Evolutionary conservation across 345 rosid genomes (phyloP), one percentile per base, ranked within the genome.

Genomic region (Iberis pinnata): DNA sequence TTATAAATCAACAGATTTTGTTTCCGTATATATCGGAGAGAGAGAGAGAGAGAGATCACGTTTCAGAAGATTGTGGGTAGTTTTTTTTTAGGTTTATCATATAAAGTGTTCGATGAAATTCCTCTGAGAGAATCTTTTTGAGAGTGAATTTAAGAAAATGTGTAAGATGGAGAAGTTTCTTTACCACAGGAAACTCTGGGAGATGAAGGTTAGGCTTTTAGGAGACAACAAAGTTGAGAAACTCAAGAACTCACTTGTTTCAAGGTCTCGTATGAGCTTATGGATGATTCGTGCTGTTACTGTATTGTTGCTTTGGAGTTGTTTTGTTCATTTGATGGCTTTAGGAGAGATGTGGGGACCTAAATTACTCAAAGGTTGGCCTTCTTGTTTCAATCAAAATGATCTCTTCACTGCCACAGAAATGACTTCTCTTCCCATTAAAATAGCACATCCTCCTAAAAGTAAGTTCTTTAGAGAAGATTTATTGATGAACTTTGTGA

Each of bases 311-410:
- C 50, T 89, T 9, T 86, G 95, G 97, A 82, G 81, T 38, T 84
- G 86, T 38, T 73, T 84, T 27, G 77, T 81, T 68, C 95, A 89
- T 57, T 62, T 89, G 65, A 64, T 79, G 80, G 78, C 95, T 12
- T 8, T 82, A 22, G 87, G 90, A 9, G 96, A 82, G 58, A 62
- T 86, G 62, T 84, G 95, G 95, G 83, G 90, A n/a, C 93, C 97
- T 2, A 73, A 79, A 56, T 48, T 89, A 64, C 72, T 86, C 64
- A 86, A 78, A 64, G 76, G 79, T 6, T 89, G 90, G 90, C 90
- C 97, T 70, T 80, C 94, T 70, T 83, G 97, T 70, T 83, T 83
- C 74, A 69, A 18, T 42, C 75, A 75, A 14, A 63, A 78, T 40
- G 81, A 65, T 39, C 20, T 48, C 27, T 56, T 84, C 58, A n/a